Base-by-base conservation (phyloP, 2,329 filamentous ascomycete species). In the Blastomyces silverae region DNA sequence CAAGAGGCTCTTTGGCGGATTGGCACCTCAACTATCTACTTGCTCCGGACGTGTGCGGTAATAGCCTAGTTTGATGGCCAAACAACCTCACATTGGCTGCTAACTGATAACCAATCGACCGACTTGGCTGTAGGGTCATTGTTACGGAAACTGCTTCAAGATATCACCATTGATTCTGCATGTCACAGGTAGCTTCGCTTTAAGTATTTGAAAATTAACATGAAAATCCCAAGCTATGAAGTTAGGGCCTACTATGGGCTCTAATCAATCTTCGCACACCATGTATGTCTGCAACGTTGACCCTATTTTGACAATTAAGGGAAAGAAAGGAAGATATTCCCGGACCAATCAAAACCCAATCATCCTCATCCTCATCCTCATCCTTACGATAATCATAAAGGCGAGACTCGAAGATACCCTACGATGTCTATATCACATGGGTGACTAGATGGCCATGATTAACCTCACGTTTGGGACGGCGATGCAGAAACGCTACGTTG, bases 371-470 rank as follows among this genome's bases (percentile, higher is more conserved):
- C 1, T 13, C 31, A 34, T 34, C 1, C 31, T 34, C 6, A 34
- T 34, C 31, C n/a, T n/a, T 7, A 34, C 7, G 3, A 39, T 39
- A 39, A 39, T 39, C 10, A 39, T 22, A 2, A n/a, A n/a, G 20
- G 46, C 46, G 46, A 10, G 6, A 48, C 20, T 68, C 13, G 66
- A 67, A 37, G 68, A 71, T 52, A 68, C 71, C 20, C 53, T 71
- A 17, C n/a, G 61, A 46, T 58, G 69, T 63, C 62, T 72, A 15
- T 57, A 65, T 20, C 60, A 66, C 37, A 57, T 66, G 15, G 71
- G 67, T 56, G 68, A 69, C 37, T 71, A 67, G 70, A 70, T 71
- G 28, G 64, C 15, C 37, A 39, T 10, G 37, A 39, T 39, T 39
- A 39, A 39, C 10, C 37, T 46, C 15, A 17, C 15, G 1, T 20